Conservation (phyloP, 202 grass and related monocot species). For the Hordeum pubiflorum region DNA sequence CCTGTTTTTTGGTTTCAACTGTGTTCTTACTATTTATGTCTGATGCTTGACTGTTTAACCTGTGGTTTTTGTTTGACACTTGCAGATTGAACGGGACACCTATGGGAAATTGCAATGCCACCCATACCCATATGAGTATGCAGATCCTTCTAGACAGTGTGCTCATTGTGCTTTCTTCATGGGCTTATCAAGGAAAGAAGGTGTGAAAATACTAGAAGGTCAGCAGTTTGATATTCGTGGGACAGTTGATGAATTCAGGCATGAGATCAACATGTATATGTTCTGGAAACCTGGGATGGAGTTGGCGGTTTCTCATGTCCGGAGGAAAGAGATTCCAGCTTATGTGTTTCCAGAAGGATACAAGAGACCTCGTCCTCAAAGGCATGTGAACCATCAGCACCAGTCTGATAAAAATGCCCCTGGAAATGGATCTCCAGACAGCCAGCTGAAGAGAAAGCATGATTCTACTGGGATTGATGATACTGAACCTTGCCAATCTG, state of each 20-base stretch:
- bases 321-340: constrained; percentile 67
- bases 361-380: constrained; percentile 46
- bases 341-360: constrained; percentile 94
- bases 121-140: constrained; percentile 82
- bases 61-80: not conserved
- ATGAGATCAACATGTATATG: constrained; percentile 62
- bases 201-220: constrained; percentile 77
- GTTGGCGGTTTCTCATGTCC: constrained; percentile 87
- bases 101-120: constrained; percentile 87
- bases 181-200: constrained; percentile 84
- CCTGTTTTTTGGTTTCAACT: not conserved
- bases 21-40: not conserved
- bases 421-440: constrained; percentile 38
- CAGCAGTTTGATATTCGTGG: constrained; percentile 96
- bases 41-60: not conserved
- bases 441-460: constrained; percentile 33
- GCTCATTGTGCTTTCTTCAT: constrained; percentile 96
- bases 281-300: constrained; percentile 96
- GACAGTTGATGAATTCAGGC: constrained; percentile 88
- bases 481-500: constrained; percentile 19
- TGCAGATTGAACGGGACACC: constrained; percentile 91
- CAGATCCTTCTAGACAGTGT: constrained; percentile 57
- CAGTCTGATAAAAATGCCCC: constrained; percentile 30
- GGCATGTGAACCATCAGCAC: constrained; percentile 38
- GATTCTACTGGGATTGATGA: constrained; percentile 27